Evolutionary conservation across 164 flowering plant genomes (phyloP), one percentile per base, ranked within the genome.

Genomic region (Magnolia sinica): DNA sequence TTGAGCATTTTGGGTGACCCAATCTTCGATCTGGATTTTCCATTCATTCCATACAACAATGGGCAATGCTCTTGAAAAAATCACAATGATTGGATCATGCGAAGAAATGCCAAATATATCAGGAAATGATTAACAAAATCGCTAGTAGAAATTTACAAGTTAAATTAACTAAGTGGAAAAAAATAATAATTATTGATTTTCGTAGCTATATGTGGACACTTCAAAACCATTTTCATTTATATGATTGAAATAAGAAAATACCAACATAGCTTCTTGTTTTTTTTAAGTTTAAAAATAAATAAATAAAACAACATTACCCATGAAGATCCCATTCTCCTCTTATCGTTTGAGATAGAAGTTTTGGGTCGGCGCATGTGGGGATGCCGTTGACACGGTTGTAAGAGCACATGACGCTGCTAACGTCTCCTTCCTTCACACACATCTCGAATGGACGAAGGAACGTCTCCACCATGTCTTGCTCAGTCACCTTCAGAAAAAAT

Each of bases 351-450:
- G 91, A 59, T 6, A 92, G 69, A 37, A 92, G 89, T 80, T 89
- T 80, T 31, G 66, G 73, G 71, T 92, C 87, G 2, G 95, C 95
- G 76, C 95, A 92, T 65, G 79, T 83, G 1, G 92, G 95, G 29
- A 91, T 86, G 2, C 95, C 93, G 81, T 92, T 92, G 16, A 91
- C 89, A 1, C 82, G 84, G 61, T 90, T 92, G 79, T 86, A 92
- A 45, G 92, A 91, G 72, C 95, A 92, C 95, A 91, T 92, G 20
- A 91, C 89, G 8, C 92, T 90, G 71, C 91, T 89, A 6, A 92
- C 97, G 78, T 74, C 74, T 55, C 89, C 95, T 74, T 89, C 68
- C 78, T 84, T 19, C 2, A 92, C 82, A 78, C 97, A 92, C 52
- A 83, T 86, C 81, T 85, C 74, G 78, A 92, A 92, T 8, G 95